phyloP scores from a whole-genome alignment of 2,329 filamentous ascomycete species.

The Fusarium sp. region DNA sequence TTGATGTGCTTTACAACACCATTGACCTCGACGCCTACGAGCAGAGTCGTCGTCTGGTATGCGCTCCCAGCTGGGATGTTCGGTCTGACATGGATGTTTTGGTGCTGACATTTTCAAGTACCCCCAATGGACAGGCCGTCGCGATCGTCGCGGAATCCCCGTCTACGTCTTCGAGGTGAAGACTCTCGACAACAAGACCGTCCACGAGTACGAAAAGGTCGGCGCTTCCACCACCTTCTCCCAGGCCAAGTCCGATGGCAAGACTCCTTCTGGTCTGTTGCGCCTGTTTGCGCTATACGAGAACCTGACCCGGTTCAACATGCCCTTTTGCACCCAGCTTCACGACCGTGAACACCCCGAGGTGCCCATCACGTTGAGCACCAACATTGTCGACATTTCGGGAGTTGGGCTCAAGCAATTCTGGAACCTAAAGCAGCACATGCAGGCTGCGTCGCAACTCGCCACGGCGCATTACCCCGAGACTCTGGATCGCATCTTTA shows the following conservation, averaged over 20 bases:
- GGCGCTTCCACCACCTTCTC: constrained; percentile 66
- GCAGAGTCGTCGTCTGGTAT: constrained; percentile 78
- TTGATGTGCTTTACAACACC: constrained; percentile 84
- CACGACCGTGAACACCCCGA: constrained; percentile 76
- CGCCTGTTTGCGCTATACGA: constrained; percentile 94
- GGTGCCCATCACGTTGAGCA: constrained; percentile 91
- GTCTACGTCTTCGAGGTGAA: constrained; percentile 92
- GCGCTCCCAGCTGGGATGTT: neutral
- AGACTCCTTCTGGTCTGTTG: constrained; percentile 79
- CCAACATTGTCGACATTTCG: constrained; percentile 94
- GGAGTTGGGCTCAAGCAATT: constrained; percentile 92
- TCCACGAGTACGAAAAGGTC: constrained; percentile 80
- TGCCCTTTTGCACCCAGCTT: constrained; percentile 85
- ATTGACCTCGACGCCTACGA: constrained; percentile 90
- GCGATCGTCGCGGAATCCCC: constrained; percentile 91
- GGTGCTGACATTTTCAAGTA: constrained; percentile 66
- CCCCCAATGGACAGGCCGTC: constrained; percentile 93
- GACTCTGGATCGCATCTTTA: constrained; percentile 75
- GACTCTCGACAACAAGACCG: constrained; percentile 83
- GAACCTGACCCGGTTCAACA: constrained; percentile 86
- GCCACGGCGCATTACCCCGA: constrained; percentile 96
- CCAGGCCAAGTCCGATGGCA: constrained; percentile 73
- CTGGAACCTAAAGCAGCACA: constrained; percentile 93
- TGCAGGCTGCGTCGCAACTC: constrained; percentile 90
- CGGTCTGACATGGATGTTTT: neutral